phyloP scores from a whole-genome alignment of 768 basidiomycete species.

The Sarcomyxa edulis region DNA sequence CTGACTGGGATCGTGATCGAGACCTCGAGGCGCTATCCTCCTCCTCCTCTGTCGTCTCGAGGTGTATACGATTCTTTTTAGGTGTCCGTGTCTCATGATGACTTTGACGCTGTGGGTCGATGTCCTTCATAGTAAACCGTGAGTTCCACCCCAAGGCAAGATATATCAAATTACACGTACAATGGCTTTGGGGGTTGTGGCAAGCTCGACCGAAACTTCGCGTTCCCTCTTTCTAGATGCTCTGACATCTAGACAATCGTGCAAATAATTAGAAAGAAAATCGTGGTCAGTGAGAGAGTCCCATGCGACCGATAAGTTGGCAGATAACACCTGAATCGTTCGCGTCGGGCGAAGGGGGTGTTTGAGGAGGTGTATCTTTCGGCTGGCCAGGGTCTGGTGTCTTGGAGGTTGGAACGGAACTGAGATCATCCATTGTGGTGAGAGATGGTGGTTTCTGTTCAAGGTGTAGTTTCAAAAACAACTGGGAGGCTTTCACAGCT shows the following conservation, averaged over 20 bases:
- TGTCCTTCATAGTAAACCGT: constrained; percentile 26
- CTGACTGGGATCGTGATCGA: constrained; percentile 38
- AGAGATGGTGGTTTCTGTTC: no score
- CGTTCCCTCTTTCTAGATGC: constrained; percentile 70
- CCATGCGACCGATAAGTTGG: background rate
- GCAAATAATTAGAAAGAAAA: background rate
- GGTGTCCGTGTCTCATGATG: constrained; percentile 55
- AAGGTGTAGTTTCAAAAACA: no score
- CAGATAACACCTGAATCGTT: constrained; percentile 34
- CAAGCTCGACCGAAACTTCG: constrained; percentile 73
- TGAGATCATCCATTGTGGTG: no score
- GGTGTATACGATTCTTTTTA: constrained; percentile 67
- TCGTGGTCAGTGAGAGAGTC: background rate
- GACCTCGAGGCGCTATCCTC: constrained; percentile 39
- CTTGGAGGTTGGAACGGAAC: no score
- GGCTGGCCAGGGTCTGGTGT: background rate
- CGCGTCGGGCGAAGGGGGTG: constrained; percentile 42
- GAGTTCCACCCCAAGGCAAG: background rate
- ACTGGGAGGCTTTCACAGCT: no score
- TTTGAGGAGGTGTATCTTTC: constrained; percentile 27
- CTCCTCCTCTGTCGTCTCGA: constrained; percentile 64
- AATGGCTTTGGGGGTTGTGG: constrained; percentile 34
- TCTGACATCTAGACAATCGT: constrained; percentile 32
- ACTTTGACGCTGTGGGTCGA: constrained; percentile 31
- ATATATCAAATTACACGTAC: constrained; percentile 5